Percentiles rank a stretch among this genome's conserved stretches.
Evolutionary conservation across 2,329 filamentous ascomycete genomes (phyloP).

Genomic region (Peltaster fructicola): DNA sequence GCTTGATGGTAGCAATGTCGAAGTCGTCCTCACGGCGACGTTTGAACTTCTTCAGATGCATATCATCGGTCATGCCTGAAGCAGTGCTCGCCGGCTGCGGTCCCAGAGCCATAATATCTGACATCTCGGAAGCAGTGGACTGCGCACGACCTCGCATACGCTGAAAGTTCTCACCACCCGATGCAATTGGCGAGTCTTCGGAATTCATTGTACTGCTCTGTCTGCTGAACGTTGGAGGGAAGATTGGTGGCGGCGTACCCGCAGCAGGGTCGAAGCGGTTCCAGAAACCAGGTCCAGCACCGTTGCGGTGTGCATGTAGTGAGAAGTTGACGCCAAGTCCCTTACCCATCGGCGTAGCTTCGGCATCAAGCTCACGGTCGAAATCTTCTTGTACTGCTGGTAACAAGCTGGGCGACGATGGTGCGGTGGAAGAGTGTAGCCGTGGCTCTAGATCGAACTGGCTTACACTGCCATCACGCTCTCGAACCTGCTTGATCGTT

Average conservation of each 20-base stretch:
- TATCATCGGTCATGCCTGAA: constrained; percentile 15
- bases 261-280: constrained; percentile 56
- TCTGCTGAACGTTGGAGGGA: constrained; percentile 38
- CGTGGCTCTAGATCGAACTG: constrained; percentile 20
- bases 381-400: constrained; percentile 50
- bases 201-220: constrained; percentile 36
- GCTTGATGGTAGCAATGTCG: constrained; percentile 73
- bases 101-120: constrained; percentile 14
- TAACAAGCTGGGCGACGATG: constrained; percentile 50
- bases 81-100: constrained; percentile 6
- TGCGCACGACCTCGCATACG: constrained; percentile 16
- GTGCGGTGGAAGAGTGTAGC: constrained; percentile 36
- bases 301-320: constrained; percentile 53
- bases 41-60: constrained; percentile 32
- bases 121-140: constrained; percentile 16
- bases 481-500: constrained; percentile 85
- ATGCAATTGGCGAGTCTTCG: constrained; percentile 45
- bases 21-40: constrained; percentile 83
- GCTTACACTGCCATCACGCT: constrained; percentile 47
- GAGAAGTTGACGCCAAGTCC: constrained; percentile 51
- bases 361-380: constrained; percentile 38
- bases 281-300: constrained; percentile 60
- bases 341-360: constrained; percentile 14
- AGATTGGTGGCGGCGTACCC: constrained; percentile 45
- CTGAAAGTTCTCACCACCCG: constrained; percentile 7